Base-by-base conservation (phyloP, 2,329 filamentous ascomycete genomes). In the Penicillium sp. region DNA sequence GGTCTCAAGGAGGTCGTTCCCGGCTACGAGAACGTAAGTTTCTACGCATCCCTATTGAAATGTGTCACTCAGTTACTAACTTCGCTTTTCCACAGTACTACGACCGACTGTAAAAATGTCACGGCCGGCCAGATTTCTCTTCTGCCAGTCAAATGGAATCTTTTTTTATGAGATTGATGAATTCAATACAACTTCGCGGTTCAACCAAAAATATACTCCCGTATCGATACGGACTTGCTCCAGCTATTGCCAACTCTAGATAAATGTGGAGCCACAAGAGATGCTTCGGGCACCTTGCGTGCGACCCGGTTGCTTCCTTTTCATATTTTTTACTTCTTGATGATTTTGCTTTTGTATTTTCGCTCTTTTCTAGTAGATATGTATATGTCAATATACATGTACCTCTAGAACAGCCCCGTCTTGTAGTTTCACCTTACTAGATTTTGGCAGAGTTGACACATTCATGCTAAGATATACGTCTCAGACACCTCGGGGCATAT, bases 1-100 rank as follows among this genome's bases (percentile, higher is more conserved):
- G 94, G 93, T 90, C 83, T 99, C 84, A 99, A 99, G 90, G 81
- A 88, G 73, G 85, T 90, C 71, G 89, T 96, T 75, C 93, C 94
- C 70, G 89, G 88, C 76, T 87, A 91, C 81, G 90, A 90, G 75
- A 95, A 96, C 85, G 90, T 94, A 85, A 90, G 90, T 89, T 62
- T 53, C 53, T 33, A 10, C 21, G 33, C 26, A 41, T 34, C 6
- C 31, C 24, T 39, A 8, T 23, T 7, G 0, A 42, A 2, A 42
- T 24, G 6, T 7, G 6, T 6, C 38, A n/a, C 21, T 46, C 12
- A 15, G 9, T 36, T 7, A 21, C 65, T 69, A 64, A 70, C 52
- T 7, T 15, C 15, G 23, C 21, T 44, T 51, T 63, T 64, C 69
- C 68, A 21, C 72, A 95, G 89, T 96, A 95, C 88, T 96, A 96